Base-by-base conservation (phyloP, 2,329 filamentous ascomycete species). In the Fusarium gaditjirri region DNA sequence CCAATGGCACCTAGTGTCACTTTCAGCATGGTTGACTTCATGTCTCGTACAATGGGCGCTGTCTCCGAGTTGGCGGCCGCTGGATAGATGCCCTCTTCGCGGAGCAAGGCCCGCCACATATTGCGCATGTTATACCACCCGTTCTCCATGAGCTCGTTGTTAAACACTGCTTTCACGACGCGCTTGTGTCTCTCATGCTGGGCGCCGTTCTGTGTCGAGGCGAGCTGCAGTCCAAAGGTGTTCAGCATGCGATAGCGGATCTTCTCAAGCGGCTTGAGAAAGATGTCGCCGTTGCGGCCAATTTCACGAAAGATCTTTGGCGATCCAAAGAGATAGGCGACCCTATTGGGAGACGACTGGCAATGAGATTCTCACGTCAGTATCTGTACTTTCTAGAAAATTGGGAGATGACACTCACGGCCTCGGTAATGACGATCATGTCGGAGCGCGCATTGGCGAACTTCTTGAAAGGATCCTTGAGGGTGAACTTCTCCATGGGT, bases 161-260 rank as follows among this genome's bases (percentile, higher is more conserved):
- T 47, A 5, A 47, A 47, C 0, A 47, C 44, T 47, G 44, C 44
- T 6, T 47, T 47, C 3, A 47, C 44, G 14, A 47, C 44, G 8
- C 44, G 44, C 27, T 47, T 47, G 14, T 47, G 44, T 31, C 44
- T 47, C 27, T 47, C 44, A 47, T 47, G 44, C 44, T 47, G 44
- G 3, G 14, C 44, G 10, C 44, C 44, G 14, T 47, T 47, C 21
- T 47, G 44, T 5, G 44, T 14, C 1, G 44, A 47, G 10, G 44
- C 44, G 10, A 47, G 27, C 21, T 47, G 44, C 8, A 47, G 27
- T 4, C 44, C 44, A n/a, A 47, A 47, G 5, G 44, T 47, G 4
- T 47, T 47, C 10, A 47, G 14, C 44, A 47, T 47, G 10, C 27
- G 44, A 31, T 47, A 47, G 44, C 44, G 44, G 14, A 47, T 47